Base-by-base conservation (phyloP, 2,329 filamentous ascomycete species). In the Cercospora berteroae region DNA sequence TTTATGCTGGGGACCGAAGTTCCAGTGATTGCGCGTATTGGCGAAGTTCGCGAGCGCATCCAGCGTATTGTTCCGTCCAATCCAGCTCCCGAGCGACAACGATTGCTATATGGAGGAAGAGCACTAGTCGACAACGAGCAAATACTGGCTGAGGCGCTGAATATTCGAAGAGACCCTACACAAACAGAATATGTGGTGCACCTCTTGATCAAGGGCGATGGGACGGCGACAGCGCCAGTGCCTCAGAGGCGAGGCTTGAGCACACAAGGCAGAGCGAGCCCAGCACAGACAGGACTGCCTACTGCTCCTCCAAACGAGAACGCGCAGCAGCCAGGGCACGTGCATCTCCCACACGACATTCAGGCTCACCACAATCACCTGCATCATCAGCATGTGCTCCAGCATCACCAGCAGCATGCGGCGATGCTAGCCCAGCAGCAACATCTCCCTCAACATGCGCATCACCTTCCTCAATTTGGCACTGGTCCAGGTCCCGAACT, bases 61-160 rank as follows among this genome's bases (percentile, higher is more conserved):
- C 80, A 83, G 57, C 74, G 83, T 66, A 77, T 80, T 9, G 75
- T 88, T n/a, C 80, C 84, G 8, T 79, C 79, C 31, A 79, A 79
- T 64, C 83, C 84, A 33, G 61, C 77, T 8, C 79, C 82, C 0
- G 75, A 80, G 18, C 76, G 80, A 52, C 87, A 89, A 78, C 81
- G 86, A 52, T 75, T 89, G 66, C 87, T 89, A 20, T 88, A 87
- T 71, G 79, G 82, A 60, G 87, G 87, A 20, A 81, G 83, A 65
- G 81, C 84, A 29, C 80, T 89, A 6, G 74, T 81, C 6, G 80
- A 84, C 69, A 81, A 85, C 67, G 77, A 79, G 23, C 81, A 82
- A 42, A 83, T 80, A 0, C 76, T 89, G 64, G 77, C 78, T 31
- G 79, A 81, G 39, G 79, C 87, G 4, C 80, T 89, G 68, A 83